These are phyloP conservation scores for Tylopilus sp. DNA, from an alignment of 768 basidiomycete species.

Conservation along the genomic window DNA sequence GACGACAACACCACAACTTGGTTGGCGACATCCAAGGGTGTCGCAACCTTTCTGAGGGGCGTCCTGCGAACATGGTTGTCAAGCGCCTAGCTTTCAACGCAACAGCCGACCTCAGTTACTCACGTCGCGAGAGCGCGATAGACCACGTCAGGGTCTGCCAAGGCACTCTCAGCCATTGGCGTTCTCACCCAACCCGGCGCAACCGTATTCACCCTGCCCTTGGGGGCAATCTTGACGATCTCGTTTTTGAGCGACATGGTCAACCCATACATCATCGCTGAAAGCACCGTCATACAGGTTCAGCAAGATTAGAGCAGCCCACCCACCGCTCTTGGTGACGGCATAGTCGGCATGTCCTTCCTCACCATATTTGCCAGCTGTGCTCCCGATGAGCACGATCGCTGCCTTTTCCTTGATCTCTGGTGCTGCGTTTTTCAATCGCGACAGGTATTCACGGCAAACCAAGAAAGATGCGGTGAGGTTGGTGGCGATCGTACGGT, in stretches of 20 bases:
- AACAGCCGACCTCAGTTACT: slow-evolving; percentile 17
- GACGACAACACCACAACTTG: slow-evolving; percentile 65
- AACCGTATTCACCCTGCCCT: slow-evolving; percentile 65
- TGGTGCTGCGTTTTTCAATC: slow-evolving; percentile 36
- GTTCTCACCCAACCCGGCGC: slow-evolving; percentile 70
- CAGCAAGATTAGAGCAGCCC: background rate
- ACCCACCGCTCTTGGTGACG: slow-evolving; percentile 60
- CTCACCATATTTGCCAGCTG: slow-evolving; percentile 72
- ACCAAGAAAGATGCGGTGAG: slow-evolving; percentile 68
- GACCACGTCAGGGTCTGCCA: slow-evolving; percentile 52
- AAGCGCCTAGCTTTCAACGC: background rate
- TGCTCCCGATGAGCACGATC: slow-evolving; percentile 67
- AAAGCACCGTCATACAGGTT: background rate
- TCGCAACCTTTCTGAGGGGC: slow-evolving; percentile 66
- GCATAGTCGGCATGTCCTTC: slow-evolving; percentile 66
- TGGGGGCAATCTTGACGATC: slow-evolving; percentile 71
- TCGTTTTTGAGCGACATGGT: slow-evolving; percentile 72
- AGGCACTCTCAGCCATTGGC: slow-evolving; percentile 54
- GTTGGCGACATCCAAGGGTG: slow-evolving; percentile 58
- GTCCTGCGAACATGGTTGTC: slow-evolving; percentile 39
- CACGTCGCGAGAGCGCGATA: slow-evolving; percentile 69
- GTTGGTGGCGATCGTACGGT: slow-evolving; percentile 56
- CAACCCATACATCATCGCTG: slow-evolving; percentile 73
- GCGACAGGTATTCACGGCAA: slow-evolving; percentile 54
- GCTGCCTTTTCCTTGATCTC: slow-evolving; percentile 52